Percentiles rank a stretch among this genome's conserved stretches.
Evolutionary conservation across 83 land plant species (phyloP).

Genomic region (Picea abies): DNA sequence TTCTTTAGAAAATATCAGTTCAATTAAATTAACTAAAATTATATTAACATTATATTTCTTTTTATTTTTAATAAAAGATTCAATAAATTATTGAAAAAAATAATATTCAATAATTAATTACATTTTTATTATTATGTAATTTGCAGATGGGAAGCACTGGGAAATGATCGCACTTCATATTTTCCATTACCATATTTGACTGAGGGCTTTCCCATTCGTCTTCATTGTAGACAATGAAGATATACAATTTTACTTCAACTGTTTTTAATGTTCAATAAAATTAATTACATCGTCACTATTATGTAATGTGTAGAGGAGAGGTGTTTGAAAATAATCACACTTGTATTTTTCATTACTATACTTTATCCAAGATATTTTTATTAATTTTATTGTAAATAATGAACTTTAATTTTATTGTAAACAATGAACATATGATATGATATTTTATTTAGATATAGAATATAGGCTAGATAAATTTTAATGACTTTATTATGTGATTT

Average conservation of each 20-base stretch:
- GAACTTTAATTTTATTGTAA: too few species aligned
- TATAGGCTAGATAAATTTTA: background rate
- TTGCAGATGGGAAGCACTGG: background rate
- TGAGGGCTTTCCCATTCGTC: background rate
- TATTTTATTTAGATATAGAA: too few species aligned
- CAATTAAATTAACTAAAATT: background rate
- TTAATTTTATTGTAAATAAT: too few species aligned
- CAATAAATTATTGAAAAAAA: background rate
- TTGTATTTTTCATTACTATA: too few species aligned
- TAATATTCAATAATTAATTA: background rate
- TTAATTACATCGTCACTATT: too few species aligned
- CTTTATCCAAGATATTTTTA: too few species aligned
- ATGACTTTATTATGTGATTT: background rate
- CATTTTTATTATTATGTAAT: background rate
- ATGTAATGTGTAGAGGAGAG: too few species aligned
- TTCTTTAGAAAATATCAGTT: background rate
- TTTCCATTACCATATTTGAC: too few species aligned
- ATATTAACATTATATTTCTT: background rate
- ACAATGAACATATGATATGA: too few species aligned
- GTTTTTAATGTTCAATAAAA: too few species aligned
- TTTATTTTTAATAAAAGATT: background rate
- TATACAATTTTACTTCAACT: too few species aligned
- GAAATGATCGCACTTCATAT: background rate
- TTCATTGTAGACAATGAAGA: background rate
- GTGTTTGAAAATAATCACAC: too few species aligned